Evolutionary conservation across 371 early-diverging fungal species (phyloP), one percentile per base, ranked within the genome.

Genomic region (Entomophthora muscae): DNA sequence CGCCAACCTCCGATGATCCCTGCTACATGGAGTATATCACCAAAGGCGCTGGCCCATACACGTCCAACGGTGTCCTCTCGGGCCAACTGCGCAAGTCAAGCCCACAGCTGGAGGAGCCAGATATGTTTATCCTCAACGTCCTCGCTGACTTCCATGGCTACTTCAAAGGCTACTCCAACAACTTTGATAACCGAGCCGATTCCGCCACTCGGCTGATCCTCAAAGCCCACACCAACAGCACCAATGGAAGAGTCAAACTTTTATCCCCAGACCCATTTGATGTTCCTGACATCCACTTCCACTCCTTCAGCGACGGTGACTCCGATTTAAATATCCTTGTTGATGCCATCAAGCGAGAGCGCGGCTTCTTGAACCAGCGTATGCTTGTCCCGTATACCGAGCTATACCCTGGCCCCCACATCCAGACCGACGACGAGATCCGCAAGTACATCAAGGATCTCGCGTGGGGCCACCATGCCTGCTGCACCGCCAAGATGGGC

Each of bases 401-500:
- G 23, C 12, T 28, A 5, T 52, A 12, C 7, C 62, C 62, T 21
- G 62, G 62, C 53, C 3, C 1, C 3, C 3, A 62, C 7, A 22
- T 62, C 17, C 7, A 51, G 12, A 52, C 62, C 10, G 52, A 52
- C 24, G 52, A 2, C n/a, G 26, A 62, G 17, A 23, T 62, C 5
- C 2, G 13, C 1, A 24, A 62, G 24, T 62, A 26, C 26, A 62
- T 62, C 26, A 24, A 31, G 0, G 26, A 63, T n/a, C 67, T 66
- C 13, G 63, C 64, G 31, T 69, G 68, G 32, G 67, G 63, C 51
- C 64, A 67, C 64, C 68, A n/a, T n/a, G n/a, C n/a, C n/a, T n/a
- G n/a, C n/a, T n/a, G n/a, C n/a, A n/a, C n/a, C n/a, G n/a, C n/a
- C n/a, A n/a, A n/a, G n/a, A n/a, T n/a, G n/a, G n/a, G n/a, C n/a